Percentiles rank a stretch among this genome's conserved stretches.
Evolutionary conservation across 139 green algal species (phyloP).

Genomic region (Volvox reticuliferus): DNA sequence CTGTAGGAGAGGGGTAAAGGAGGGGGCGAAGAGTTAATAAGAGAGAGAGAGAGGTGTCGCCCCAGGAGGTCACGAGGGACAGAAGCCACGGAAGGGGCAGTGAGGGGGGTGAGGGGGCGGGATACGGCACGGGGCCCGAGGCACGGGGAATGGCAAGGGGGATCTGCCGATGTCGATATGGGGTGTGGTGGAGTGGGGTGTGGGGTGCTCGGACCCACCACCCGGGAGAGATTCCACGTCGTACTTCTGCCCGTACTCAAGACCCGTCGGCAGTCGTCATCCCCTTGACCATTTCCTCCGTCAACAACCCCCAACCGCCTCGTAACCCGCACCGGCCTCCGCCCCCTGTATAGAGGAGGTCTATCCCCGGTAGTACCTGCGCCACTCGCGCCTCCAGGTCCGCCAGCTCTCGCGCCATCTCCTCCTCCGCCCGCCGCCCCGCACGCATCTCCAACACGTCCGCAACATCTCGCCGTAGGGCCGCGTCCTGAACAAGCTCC

Average conservation of each 20-base stretch:
- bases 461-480: constrained; percentile 22
- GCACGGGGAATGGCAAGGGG: too few species aligned
- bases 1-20: neutral
- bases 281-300: neutral
- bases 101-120: neutral
- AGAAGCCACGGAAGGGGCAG: neutral
- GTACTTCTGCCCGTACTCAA: too few species aligned
- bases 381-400: constrained; percentile 39
- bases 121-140: too few species aligned
- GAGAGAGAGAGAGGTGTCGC: neutral
- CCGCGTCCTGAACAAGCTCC: constrained; percentile 2
- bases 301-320: neutral
- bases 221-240: too few species aligned
- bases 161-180: too few species aligned
- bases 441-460: constrained; percentile 52
- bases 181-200: too few species aligned
- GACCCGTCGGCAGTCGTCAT: too few species aligned
- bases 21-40: neutral
- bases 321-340: neutral
- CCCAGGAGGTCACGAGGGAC: neutral
- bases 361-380: neutral
- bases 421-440: constrained; percentile 24
- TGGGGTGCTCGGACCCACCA: too few species aligned
- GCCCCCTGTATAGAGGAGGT: neutral
- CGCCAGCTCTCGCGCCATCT: constrained; percentile 1